phyloP scores from a whole-genome alignment of 148 eudicot species.

The Vaccinium macrocarpon region DNA sequence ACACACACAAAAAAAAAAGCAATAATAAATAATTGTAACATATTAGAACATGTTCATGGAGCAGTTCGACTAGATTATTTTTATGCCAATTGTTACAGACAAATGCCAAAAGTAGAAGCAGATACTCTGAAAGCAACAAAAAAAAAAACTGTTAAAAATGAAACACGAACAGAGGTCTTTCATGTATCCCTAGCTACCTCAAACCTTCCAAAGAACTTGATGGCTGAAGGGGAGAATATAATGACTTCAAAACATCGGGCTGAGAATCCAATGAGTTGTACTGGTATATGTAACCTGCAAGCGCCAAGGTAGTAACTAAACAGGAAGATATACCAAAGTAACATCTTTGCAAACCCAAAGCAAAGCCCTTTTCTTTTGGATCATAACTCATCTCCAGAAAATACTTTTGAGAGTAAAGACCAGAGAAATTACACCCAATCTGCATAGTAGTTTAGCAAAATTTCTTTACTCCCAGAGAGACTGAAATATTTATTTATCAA shows the following conservation, averaged over 20 bases:
- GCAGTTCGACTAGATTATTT: not conserved
- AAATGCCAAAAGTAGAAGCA: not conserved
- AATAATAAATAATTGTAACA: not conserved
- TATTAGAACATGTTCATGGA: not conserved
- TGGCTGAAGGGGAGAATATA: conserved; percentile 95
- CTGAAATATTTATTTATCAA: not conserved
- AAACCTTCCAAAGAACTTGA: conserved; percentile 88
- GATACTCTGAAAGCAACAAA: not conserved
- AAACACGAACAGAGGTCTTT: not conserved
- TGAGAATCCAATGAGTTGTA: conserved; percentile 88
- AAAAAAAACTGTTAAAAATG: conserved; percentile 1
- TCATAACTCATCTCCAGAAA: not conserved
- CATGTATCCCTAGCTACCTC: conserved; percentile 65
- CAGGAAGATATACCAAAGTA: not conserved
- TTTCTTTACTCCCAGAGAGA: not conserved
- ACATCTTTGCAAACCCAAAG: not conserved
- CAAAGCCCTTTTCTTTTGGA: not conserved
- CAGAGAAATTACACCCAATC: not conserved
- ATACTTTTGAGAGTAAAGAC: not conserved
- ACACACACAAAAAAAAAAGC: not conserved
- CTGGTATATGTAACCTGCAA: conserved; percentile 87
- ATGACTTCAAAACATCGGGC: conserved; percentile 93
- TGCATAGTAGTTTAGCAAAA: not conserved
- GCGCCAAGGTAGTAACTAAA: conserved; percentile 16
- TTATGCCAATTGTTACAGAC: not conserved